phyloP scores from a whole-genome alignment of 441 rosid genomes.

The Adansonia gregorii region DNA sequence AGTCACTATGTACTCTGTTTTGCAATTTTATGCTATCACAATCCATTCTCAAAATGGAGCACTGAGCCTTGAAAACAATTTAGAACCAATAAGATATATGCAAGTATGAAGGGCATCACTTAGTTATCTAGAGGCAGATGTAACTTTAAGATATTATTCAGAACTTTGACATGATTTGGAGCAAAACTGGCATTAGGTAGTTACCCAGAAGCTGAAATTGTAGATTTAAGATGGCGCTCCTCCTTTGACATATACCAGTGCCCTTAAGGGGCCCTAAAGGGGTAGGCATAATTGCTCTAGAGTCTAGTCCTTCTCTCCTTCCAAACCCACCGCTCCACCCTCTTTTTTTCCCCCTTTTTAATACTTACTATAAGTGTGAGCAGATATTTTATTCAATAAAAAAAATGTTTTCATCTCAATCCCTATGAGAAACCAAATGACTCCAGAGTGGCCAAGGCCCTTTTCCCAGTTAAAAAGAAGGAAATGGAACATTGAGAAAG shows the following conservation, averaged over 20 bases:
- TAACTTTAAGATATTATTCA: background rate
- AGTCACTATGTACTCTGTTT: background rate
- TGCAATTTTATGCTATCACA: background rate
- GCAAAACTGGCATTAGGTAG: background rate
- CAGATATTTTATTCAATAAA: background rate
- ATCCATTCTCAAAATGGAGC: conserved; percentile 6
- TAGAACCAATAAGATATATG: conserved; percentile 16
- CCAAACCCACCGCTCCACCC: background rate
- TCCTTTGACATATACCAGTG: background rate
- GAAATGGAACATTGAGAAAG: background rate
- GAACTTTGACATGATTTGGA: background rate
- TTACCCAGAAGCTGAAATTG: background rate
- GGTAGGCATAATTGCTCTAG: background rate
- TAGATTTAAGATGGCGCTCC: background rate
- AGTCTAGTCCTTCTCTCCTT: background rate
- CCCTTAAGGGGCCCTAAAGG: background rate
- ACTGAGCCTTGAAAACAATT: background rate
- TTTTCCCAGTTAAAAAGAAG: background rate
- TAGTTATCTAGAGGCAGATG: background rate
- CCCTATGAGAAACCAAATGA: background rate
- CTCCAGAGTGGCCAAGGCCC: background rate
- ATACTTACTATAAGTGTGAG: background rate
- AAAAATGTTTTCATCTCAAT: background rate
- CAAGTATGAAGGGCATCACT: background rate
- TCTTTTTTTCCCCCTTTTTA: background rate